Evolutionary conservation across 208 protist species (phyloP).

Genomic region (Acanthamoeba rhysodes): DNA sequence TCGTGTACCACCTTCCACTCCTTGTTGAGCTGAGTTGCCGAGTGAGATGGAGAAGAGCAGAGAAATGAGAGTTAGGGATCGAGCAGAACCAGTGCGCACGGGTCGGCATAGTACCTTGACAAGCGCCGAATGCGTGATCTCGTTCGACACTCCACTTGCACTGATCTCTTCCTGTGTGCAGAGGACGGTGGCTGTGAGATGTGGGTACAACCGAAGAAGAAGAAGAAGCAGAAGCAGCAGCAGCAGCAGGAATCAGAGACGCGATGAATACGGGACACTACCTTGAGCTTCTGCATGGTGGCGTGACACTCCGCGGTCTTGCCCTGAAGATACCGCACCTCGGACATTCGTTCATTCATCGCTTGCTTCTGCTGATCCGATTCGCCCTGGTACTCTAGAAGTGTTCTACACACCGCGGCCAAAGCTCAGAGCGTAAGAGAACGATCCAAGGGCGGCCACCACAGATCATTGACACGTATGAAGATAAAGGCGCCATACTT

Average conservation of each 20-base stretch:
- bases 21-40: not conserved
- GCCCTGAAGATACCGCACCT: slow-evolving; percentile 21
- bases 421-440: not conserved
- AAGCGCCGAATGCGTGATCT: slow-evolving; percentile 18
- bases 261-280: not conserved
- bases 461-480: not conserved
- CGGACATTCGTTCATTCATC: not conserved
- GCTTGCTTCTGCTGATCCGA: slow-evolving; percentile 14
- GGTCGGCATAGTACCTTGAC: not conserved
- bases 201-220: no score
- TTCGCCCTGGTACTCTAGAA: not conserved
- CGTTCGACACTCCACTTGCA: slow-evolving; percentile 14
- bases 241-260: no score
- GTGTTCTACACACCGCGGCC: not conserved
- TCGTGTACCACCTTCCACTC: slow-evolving; percentile 40
- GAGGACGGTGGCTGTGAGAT: not conserved
- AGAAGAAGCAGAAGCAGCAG: no score
- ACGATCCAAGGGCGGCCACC: not conserved
- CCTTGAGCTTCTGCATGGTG: slow-evolving; percentile 56
- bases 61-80: not conserved
- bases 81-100: no score
- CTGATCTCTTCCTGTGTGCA: slow-evolving; percentile 27
- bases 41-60: not conserved
- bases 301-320: slow-evolving; percentile 33
- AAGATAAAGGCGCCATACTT: not conserved